Base-by-base conservation (phyloP, 163 green algal species). In the Scenedesmus sp. region DNA sequence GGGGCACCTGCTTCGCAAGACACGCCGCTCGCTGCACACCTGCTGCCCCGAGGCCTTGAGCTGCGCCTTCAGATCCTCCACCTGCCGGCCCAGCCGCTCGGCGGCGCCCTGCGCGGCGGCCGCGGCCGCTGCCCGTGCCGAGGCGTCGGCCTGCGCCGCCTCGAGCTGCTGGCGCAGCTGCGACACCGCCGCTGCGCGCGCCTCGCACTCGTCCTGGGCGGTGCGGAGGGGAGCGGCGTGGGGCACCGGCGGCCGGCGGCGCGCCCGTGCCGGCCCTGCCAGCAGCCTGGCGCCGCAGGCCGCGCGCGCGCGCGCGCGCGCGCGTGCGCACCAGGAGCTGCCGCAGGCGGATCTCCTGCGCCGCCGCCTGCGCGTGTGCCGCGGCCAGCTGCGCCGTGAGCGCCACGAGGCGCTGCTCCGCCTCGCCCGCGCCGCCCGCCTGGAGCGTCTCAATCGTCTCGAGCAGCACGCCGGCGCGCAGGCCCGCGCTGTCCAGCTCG, bases 391-490 rank as follows among this genome's bases (percentile, higher is more conserved):
- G 89, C 11, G 87, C 85, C 26, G 85, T 92, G 22, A 96, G 77
- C 1, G 83, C 72, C 34, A 94, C 81, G 28, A 94, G 66, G 1
- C 86, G 83, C 83, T 93, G 88, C 44, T 91, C 87, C 26, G 58
- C 56, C 75, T 93, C 84, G 64, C 85, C 87, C 4, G 47, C 22
- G 18, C 72, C 81, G 20, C 89, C 89, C 3, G 86, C 87, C 72
- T 94, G 87, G 66, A 96, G 84, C 28, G 91, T 87, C 64, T 96
- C 91, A 11, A 96, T 66, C 1, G 90, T 94, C 39, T 96, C 90
- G 77, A 93, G 87, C 54, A 96, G 69, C 10, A 94, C 85, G 0
- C 64, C 44, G 42, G 83, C 54, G 53, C 85, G 86, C 34, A 80
- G 62, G n/a, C 75, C 63, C 24, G 78, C 47, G 48, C 85, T 75